Evolutionary conservation across 768 basidiomycete genomes (phyloP).

Genomic region (Lactarius sp.): DNA sequence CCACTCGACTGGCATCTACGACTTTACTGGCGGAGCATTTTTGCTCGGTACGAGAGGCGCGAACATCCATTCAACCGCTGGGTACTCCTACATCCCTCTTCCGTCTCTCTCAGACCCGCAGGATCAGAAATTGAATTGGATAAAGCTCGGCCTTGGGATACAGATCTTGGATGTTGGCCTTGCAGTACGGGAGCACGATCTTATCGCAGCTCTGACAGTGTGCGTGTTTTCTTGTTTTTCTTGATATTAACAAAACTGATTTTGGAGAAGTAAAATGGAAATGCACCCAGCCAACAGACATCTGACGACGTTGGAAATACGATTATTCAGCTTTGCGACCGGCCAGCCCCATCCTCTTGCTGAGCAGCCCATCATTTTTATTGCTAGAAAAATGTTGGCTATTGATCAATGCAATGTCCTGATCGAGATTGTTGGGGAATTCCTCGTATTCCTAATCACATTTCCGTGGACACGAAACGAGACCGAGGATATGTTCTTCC

Average conservation of each 20-base stretch:
- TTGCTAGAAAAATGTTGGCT: constrained; percentile 9
- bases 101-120: constrained; percentile 8
- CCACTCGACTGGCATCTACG: constrained; percentile 24
- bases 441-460: constrained; percentile 19
- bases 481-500: constrained; percentile 22
- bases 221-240: constrained; percentile 6
- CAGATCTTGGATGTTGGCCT: constrained; percentile 23
- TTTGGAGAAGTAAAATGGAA: background rate
- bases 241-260: background rate
- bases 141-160: background rate
- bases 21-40: constrained; percentile 24
- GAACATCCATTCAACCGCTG: constrained; percentile 7
- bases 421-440: constrained; percentile 24
- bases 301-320: constrained; percentile 17
- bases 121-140: constrained; percentile 5
- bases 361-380: constrained; percentile 13
- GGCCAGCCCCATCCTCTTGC: constrained; percentile 22
- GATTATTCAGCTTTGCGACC: constrained; percentile 21
- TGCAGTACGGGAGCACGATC: constrained; percentile 23
- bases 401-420: constrained; percentile 16
- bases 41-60: constrained; percentile 20
- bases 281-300: background rate
- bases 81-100: constrained; percentile 17
- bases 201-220: constrained; percentile 21
- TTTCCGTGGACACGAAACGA: constrained; percentile 15